Base-by-base conservation (phyloP, 2,329 filamentous ascomycete species). In the Colletotrichum nymphaeae region DNA sequence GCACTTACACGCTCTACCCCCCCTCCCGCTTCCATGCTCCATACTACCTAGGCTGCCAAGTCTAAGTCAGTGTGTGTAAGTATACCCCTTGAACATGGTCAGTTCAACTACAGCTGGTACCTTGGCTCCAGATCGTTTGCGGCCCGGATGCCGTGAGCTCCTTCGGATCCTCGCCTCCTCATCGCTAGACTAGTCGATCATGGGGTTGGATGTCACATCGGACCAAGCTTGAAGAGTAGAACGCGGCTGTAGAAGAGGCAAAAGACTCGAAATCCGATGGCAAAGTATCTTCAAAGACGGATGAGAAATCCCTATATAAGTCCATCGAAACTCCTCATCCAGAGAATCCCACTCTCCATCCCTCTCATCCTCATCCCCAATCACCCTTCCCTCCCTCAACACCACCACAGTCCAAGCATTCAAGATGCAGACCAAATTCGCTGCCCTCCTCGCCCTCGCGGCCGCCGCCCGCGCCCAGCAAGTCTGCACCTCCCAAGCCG, bases 381-480 rank as follows among this genome's bases (percentile, higher is more conserved):
- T n/a, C 14, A 12, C 49, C 26, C 3, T 52, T 9, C 14, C 69
- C 58, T 67, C n/a, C 16, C 64, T 69, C 71, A 66, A 0, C 60
- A 68, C 28, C 56, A 11, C 42, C 11, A 69, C 66, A 59, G 63
- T 56, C 37, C 49, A 69, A 67, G 60, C 67, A 2, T 42, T 52
- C 60, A 65, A 22, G 49, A 81, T 81, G 80, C 76, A 81, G 76
- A 78, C 77, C 63, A 76, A 77, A 46, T 71, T 81, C 69, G 78
- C 78, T 67, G 75, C 79, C 70, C 78, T 86, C 75, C 76, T 81
- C 71, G 82, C 84, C 74, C 80, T 88, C 72, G 78, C 87, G 76
- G 83, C 84, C 60, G 78, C 82, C 49, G 85, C 82, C 73, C 77
- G 81, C 65, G 87, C 87, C 72, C 89, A 91, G 79, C 83, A 88